These are phyloP conservation scores for Ensete glaucum DNA, from an alignment of 176 grass and related monocot species.

Conservation along the genomic window DNA sequence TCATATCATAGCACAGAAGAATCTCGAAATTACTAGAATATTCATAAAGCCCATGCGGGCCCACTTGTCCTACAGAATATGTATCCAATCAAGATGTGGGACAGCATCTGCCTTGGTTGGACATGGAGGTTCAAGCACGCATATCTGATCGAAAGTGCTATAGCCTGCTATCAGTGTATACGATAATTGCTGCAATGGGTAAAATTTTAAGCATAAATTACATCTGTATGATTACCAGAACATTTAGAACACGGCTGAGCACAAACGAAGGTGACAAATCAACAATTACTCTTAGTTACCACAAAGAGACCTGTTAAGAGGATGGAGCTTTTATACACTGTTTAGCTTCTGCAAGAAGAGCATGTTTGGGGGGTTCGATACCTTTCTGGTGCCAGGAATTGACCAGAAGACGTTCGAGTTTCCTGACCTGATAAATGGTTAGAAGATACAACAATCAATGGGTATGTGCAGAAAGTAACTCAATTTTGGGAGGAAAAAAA, in stretches of 20 bases:
- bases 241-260: not conserved
- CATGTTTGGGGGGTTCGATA: slow-evolving; percentile 33
- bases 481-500: not conserved
- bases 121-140: too few relatives aligned
- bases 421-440: slow-evolving; percentile 43
- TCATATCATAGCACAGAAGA: too few relatives aligned
- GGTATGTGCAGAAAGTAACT: not conserved
- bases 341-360: slow-evolving; percentile 37
- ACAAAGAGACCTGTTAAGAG: slow-evolving; percentile 13
- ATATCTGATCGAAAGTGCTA: too few relatives aligned
- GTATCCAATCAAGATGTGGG: too few relatives aligned
- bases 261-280: not conserved
- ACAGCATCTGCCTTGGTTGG: too few relatives aligned
- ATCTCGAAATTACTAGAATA: too few relatives aligned
- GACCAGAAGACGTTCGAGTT: slow-evolving; percentile 37
- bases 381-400: slow-evolving; percentile 52
- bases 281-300: not conserved
- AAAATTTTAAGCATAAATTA: too few relatives aligned
- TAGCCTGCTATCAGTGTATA: too few relatives aligned
- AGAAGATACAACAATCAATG: slow-evolving; percentile 16
- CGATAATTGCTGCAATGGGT: too few relatives aligned
- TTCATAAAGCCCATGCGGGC: too few relatives aligned
- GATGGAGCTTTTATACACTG: slow-evolving; percentile 35
- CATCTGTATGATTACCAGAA: too few relatives aligned
- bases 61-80: too few relatives aligned